phyloP scores from a whole-genome alignment of 306 rosid genomes.

The Phaseolus lunatus region DNA sequence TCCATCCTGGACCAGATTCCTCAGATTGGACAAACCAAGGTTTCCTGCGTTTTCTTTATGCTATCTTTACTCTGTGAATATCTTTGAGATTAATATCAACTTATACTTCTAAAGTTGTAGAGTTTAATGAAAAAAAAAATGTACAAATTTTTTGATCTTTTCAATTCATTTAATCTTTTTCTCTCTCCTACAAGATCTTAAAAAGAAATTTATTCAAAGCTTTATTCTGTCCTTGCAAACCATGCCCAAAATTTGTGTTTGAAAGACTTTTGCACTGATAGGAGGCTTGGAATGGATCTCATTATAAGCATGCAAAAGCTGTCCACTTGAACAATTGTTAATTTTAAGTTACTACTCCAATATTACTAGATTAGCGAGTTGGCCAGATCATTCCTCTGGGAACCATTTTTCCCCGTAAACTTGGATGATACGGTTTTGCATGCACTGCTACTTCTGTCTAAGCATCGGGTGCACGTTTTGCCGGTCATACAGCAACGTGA shows the following conservation, averaged over 20 bases:
- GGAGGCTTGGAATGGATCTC: neutral
- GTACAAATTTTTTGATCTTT: neutral
- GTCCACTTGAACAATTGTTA: conserved; percentile 6
- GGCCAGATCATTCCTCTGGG: conserved; percentile 69
- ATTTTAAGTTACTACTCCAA: conserved; percentile 14
- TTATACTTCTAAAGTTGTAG: neutral
- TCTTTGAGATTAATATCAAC: neutral
- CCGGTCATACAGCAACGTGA: conserved; percentile 59
- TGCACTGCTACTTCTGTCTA: conserved; percentile 70
- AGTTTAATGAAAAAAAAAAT: neutral
- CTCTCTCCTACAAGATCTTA: too few relatives aligned
- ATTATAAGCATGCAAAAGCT: neutral
- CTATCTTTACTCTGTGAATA: neutral
- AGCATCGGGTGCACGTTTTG: conserved; percentile 63
- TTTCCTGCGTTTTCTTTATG: conserved; percentile 6
- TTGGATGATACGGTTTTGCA: conserved; percentile 66
- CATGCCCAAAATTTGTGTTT: neutral
- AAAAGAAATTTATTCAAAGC: neutral
- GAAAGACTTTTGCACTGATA: conserved; percentile 1
- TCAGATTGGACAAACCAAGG: conserved; percentile 73
- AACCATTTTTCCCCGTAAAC: conserved; percentile 67
- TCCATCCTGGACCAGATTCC: conserved; percentile 59
- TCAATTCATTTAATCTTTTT: neutral
- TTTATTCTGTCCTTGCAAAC: neutral
- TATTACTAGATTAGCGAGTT: conserved; percentile 65